Evolutionary conservation across 1,284 basidiomycete genomes (phyloP).

Genomic region (Ceratobasidium sp.): DNA sequence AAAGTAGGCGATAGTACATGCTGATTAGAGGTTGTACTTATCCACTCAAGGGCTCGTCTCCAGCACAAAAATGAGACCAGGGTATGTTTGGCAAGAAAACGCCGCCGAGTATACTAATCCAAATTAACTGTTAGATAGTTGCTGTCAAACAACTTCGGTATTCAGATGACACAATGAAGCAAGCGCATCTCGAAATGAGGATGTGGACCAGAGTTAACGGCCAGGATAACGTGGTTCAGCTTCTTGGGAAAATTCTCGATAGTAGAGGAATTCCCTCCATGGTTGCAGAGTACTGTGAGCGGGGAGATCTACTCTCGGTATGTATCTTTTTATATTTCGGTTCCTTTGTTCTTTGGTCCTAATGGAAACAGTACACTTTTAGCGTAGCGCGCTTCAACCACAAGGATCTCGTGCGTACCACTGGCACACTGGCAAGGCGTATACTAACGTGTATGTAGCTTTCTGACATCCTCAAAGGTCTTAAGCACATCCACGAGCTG

Average conservation of each 20-base stretch:
- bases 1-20: neutral
- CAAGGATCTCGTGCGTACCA: slow-evolving; percentile 17
- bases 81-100: neutral
- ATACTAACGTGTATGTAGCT: neutral
- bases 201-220: slow-evolving; percentile 9
- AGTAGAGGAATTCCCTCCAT: slow-evolving; percentile 12
- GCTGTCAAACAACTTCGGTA: slow-evolving; percentile 12
- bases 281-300: slow-evolving; percentile 23
- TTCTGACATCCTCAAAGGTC: slow-evolving; percentile 2
- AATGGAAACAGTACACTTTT: slow-evolving; percentile 16
- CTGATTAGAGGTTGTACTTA: neutral
- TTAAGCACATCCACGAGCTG: slow-evolving; percentile 9
- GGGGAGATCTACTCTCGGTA: slow-evolving; percentile 28
- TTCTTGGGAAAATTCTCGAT: slow-evolving; percentile 15
- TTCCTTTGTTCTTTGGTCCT: neutral
- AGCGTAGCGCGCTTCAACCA: slow-evolving; percentile 23
- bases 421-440: neutral
- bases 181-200: slow-evolving; percentile 19
- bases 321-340: neutral
- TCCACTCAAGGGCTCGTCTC: neutral
- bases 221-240: slow-evolving; percentile 16
- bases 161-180: neutral
- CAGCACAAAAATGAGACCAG: slow-evolving; percentile 4
- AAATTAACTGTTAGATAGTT: neutral
- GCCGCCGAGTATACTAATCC: neutral